A percentile compares a stretch with the other conserved stretches of the same genome.
phyloP scores from a whole-genome alignment of 331 rosid genomes.

The Rosa hybrid region DNA sequence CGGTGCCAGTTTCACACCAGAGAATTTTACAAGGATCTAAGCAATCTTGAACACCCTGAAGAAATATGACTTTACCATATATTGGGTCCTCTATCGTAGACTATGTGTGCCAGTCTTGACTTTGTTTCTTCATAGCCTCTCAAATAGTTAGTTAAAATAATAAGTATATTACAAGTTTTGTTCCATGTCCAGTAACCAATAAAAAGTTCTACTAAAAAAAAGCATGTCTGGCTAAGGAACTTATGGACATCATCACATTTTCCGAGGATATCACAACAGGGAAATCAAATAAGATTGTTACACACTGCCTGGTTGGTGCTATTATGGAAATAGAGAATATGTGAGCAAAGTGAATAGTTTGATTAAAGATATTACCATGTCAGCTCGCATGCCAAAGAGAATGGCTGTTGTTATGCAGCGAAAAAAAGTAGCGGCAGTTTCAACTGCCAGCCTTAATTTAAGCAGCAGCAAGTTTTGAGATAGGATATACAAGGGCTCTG shows the following conservation, averaged over 20 bases:
- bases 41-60: not conserved
- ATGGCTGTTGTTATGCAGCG: constrained; percentile 79
- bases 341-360: constrained; percentile 17
- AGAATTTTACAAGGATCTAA: not conserved
- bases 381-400: constrained; percentile 59
- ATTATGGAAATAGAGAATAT: not conserved
- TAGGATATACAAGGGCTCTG: constrained; percentile 87
- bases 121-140: constrained; percentile 9
- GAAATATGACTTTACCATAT: not conserved
- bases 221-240: not conserved
- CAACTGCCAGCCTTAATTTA: constrained; percentile 70
- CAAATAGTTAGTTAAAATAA: not conserved
- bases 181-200: not conserved
- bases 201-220: not conserved
- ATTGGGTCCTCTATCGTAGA: not conserved
- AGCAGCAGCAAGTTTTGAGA: constrained; percentile 88
- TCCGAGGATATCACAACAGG: not conserved
- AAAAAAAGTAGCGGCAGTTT: constrained; percentile 75
- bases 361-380: constrained; percentile 51
- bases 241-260: not conserved
- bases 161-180: not conserved
- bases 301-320: not conserved
- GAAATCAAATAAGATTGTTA: not conserved
- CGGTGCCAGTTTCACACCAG: not conserved
- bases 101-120: not conserved